Evolutionary conservation across 768 basidiomycete species (phyloP).

Genomic region (Lentinula boryana): DNA sequence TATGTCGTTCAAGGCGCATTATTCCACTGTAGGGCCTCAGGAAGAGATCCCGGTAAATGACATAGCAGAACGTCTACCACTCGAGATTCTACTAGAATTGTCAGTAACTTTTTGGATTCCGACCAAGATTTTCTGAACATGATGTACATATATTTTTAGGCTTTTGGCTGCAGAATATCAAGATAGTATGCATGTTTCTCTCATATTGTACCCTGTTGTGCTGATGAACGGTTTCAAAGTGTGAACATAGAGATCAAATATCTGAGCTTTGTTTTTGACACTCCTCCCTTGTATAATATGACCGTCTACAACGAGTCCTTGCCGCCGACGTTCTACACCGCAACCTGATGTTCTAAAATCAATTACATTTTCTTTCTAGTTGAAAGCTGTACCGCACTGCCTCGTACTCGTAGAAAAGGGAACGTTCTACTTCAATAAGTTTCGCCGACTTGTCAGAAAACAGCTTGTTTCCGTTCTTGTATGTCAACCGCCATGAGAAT

Average conservation of each 20-base stretch:
- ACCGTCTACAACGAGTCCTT: too few relatives aligned
- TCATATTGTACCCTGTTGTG: too few relatives aligned
- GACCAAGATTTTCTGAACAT: background rate
- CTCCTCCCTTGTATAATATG: too few relatives aligned
- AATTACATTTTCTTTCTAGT: background rate
- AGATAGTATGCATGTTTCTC: slow-evolving; percentile 37
- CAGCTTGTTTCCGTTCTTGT: background rate
- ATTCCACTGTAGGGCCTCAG: slow-evolving; percentile 60
- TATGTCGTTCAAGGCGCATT: slow-evolving; percentile 78
- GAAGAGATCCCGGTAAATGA: slow-evolving; percentile 77
- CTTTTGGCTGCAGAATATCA: slow-evolving; percentile 62
- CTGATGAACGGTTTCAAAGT: too few relatives aligned
- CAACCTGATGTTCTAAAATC: too few relatives aligned
- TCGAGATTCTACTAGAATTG: slow-evolving; percentile 88
- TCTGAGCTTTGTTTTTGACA: too few relatives aligned
- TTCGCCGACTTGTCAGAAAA: background rate
- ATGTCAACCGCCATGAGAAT: background rate
- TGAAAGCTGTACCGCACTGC: background rate
- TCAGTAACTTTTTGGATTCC: slow-evolving; percentile 32
- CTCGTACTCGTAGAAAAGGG: background rate
- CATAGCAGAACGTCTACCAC: slow-evolving; percentile 75
- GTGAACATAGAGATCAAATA: background rate
- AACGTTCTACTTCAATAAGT: background rate
- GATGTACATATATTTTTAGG: slow-evolving; percentile 21
- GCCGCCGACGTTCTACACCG: too few relatives aligned